A percentile compares a stretch with the other conserved stretches of the same genome.
These are phyloP conservation scores for Chondrus crispus DNA, from an alignment of 23 red algal species.

Conservation along the genomic window DNA sequence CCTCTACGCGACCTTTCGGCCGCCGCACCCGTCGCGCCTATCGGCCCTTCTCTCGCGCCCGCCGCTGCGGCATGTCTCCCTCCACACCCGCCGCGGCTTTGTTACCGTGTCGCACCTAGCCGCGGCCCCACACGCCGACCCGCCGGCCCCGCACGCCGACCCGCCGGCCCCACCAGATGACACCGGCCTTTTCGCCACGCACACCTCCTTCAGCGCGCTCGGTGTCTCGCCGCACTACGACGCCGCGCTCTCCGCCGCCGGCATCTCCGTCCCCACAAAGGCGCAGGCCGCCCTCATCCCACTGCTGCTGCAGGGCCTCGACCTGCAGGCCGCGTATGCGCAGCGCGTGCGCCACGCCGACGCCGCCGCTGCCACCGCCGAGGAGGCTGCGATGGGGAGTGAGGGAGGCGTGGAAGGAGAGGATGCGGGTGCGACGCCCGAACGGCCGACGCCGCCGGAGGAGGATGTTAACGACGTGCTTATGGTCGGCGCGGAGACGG, in stretches of 20 bases:
- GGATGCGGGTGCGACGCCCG: not conserved
- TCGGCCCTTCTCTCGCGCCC: not conserved
- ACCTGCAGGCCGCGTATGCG: conserved; percentile 14
- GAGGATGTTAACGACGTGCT: conserved; percentile 62
- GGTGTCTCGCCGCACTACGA: not conserved
- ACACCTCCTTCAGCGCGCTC: conserved; percentile 29
- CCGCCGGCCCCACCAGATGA: not conserved
- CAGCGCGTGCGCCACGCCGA: not conserved
- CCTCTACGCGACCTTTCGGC: not conserved
- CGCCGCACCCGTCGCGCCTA: not conserved
- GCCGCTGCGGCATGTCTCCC: not conserved
- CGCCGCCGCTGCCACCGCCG: not conserved
- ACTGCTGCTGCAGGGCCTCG: conserved; percentile 35
- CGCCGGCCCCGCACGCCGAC: not conserved
- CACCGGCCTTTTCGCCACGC: conserved; percentile 40
- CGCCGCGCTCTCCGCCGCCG: not conserved
- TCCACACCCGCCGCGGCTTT: not conserved
- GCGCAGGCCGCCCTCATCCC: conserved; percentile 59
- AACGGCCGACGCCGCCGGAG: conserved; percentile 3
- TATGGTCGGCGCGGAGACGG: conserved; percentile 87
- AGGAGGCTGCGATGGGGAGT: not conserved
- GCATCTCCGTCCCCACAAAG: conserved; percentile 36
- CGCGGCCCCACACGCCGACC: not conserved
- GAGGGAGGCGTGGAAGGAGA: not conserved
- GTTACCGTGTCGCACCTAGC: not conserved